phyloP scores from a whole-genome alignment of 2,329 filamentous ascomycete genomes.

The Xylaria sp. region DNA sequence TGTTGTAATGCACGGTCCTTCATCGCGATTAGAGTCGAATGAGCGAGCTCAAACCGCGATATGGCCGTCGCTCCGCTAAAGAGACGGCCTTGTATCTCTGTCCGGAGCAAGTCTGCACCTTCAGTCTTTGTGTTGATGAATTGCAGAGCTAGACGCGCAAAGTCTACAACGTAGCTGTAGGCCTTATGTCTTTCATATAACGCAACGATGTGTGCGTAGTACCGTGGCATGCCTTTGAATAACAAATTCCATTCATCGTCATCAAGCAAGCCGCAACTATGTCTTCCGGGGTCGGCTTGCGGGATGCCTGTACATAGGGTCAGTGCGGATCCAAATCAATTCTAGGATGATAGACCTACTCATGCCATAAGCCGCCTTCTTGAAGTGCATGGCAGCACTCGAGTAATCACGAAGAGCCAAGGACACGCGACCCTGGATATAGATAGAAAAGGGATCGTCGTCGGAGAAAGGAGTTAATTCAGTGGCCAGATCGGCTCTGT shows the following conservation, averaged over 20 bases:
- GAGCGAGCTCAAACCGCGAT: constrained; percentile 83
- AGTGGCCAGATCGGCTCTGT: constrained; percentile 68
- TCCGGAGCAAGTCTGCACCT: constrained; percentile 59
- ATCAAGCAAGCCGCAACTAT: constrained; percentile 75
- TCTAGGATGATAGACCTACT: constrained; percentile 64
- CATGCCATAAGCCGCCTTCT: constrained; percentile 83
- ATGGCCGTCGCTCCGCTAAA: constrained; percentile 85
- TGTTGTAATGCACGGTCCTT: constrained; percentile 77
- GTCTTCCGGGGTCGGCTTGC: constrained; percentile 60
- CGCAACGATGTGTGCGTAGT: constrained; percentile 86
- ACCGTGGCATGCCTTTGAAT: constrained; percentile 80
- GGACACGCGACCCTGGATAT: constrained; percentile 84
- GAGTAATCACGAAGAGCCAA: constrained; percentile 79
- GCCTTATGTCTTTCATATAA: constrained; percentile 83
- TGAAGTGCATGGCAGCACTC: constrained; percentile 79
- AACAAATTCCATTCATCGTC: constrained; percentile 77
- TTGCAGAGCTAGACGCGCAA: constrained; percentile 79
- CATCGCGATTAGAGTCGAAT: constrained; percentile 80
- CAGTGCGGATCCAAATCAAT: not conserved
- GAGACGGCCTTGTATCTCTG: constrained; percentile 82
- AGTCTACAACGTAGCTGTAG: constrained; percentile 85
- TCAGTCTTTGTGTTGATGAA: constrained; percentile 59
- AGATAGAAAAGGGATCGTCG: constrained; percentile 73
- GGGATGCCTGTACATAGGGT: constrained; percentile 54
- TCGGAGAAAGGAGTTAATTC: constrained; percentile 67